A percentile compares a stretch with the other conserved stretches of the same genome.
Conservation (phyloP, 2,329 filamentous ascomycete genomes). For the Aspergillus luchuensis region DNA sequence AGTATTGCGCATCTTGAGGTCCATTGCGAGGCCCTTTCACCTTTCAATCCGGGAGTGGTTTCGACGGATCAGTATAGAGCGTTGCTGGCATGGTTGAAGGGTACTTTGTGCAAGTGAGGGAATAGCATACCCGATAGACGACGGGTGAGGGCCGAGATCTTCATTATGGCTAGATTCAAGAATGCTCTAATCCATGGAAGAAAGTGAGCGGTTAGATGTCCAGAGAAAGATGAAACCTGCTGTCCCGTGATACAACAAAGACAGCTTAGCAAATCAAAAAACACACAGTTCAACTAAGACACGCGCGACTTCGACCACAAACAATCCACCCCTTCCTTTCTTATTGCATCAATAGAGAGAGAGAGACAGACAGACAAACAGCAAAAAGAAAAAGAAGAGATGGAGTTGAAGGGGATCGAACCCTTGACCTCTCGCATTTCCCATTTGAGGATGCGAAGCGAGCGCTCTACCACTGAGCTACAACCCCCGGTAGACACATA, state of each 20-base stretch:
- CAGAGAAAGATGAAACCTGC: too few relatives aligned
- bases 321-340: background rate
- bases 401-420: slow-evolving; percentile 1
- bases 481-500: background rate
- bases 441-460: background rate
- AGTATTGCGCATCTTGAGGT: background rate
- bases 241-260: too few relatives aligned
- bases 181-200: too few relatives aligned
- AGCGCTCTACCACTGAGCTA: background rate
- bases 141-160: too few relatives aligned
- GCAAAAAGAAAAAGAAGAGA: background rate
- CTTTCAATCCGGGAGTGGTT: background rate
- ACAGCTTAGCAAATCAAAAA: too few relatives aligned
- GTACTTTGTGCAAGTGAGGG: background rate
- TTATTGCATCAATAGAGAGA: background rate
- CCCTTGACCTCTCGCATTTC: background rate
- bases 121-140: background rate
- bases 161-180: too few relatives aligned
- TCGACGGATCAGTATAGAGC: background rate
- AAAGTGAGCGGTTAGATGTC: too few relatives aligned
- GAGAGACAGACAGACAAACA: too few relatives aligned
- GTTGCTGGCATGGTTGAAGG: background rate
- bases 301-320: too few relatives aligned
- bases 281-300: too few relatives aligned
- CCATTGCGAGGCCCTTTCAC: background rate